Evolutionary conservation across 2,329 filamentous ascomycete genomes (phyloP).

Genomic region (Cytospora chrysosperma): DNA sequence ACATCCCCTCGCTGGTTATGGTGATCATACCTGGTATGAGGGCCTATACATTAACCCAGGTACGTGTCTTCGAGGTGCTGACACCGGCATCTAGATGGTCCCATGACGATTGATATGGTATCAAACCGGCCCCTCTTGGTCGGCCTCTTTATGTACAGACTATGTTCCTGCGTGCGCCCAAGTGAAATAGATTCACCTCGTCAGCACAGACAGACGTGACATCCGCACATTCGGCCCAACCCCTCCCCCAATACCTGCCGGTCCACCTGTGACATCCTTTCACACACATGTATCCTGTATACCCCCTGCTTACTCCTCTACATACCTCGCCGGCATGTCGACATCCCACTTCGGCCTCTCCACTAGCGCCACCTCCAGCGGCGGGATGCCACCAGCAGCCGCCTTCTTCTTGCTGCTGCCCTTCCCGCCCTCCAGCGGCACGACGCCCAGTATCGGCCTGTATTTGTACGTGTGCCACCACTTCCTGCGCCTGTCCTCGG

Average conservation of each 20-base stretch:
- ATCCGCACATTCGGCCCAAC: background rate
- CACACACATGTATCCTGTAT: too few species aligned
- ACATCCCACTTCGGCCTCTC: conserved; percentile 85
- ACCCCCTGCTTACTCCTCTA: conserved; percentile 36
- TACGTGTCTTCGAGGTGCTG: background rate
- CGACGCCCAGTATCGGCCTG: conserved; percentile 80
- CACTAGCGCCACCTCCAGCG: conserved; percentile 79
- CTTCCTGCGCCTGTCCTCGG: conserved; percentile 32
- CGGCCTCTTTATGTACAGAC: background rate
- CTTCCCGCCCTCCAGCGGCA: conserved; percentile 41
- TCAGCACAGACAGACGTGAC: background rate
- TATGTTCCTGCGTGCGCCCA: background rate
- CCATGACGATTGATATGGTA: background rate
- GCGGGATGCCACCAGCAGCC: conserved; percentile 28
- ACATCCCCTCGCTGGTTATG: too few species aligned
- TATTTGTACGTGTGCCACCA: conserved; percentile 92
- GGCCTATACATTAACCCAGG: background rate
- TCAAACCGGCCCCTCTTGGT: background rate
- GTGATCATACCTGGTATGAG: too few species aligned
- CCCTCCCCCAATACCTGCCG: background rate
- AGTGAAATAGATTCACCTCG: background rate
- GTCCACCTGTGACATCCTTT: too few species aligned
- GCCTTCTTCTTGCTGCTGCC: conserved; percentile 23
- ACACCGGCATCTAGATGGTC: background rate
- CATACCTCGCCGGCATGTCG: conserved; percentile 71